phyloP scores from a whole-genome alignment of 371 early-diverging fungal species.

The Apophysomyces sp. region DNA sequence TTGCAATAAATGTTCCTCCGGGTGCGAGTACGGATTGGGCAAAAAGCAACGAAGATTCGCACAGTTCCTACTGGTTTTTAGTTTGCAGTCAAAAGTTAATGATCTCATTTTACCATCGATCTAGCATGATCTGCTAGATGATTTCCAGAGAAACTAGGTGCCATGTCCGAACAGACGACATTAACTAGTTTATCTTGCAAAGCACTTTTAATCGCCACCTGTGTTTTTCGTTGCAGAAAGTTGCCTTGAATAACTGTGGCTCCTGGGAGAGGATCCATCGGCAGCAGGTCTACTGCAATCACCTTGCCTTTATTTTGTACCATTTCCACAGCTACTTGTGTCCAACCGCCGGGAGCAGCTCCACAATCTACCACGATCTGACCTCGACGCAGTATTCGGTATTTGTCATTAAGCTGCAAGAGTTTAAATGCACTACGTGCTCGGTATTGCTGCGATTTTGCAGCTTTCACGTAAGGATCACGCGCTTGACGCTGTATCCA shows the following conservation, averaged over 20 bases:
- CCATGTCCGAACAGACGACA: conserved; percentile 79
- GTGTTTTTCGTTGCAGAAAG: conserved; percentile 43
- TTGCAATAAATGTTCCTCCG: conserved; percentile 73
- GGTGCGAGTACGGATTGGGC: conserved; percentile 57
- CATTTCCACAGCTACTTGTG: conserved; percentile 72
- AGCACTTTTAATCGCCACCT: conserved; percentile 34
- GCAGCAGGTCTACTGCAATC: conserved; percentile 73
- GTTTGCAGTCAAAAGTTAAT: not conserved
- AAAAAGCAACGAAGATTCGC: conserved; percentile 65
- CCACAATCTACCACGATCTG: conserved; percentile 81
- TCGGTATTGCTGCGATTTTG: conserved; percentile 72
- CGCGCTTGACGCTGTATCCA: conserved; percentile 70
- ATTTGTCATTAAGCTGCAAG: conserved; percentile 74
- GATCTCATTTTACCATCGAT: conserved; percentile 35
- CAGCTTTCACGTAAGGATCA: conserved; percentile 72
- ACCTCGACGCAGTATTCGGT: conserved; percentile 59
- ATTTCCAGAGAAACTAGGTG: conserved; percentile 72
- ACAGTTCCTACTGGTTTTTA: conserved; percentile 51
- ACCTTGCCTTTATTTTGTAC: conserved; percentile 36
- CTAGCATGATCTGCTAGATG: conserved; percentile 51
- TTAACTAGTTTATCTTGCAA: conserved; percentile 49
- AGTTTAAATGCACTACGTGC: conserved; percentile 91
- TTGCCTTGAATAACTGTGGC: conserved; percentile 70
- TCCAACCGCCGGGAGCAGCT: conserved; percentile 93
- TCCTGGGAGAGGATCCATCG: conserved; percentile 67